Evolutionary conservation across 2,329 filamentous ascomycete genomes (phyloP), one percentile per base, ranked within the genome.

Genomic region (Diaporthe sp.): DNA sequence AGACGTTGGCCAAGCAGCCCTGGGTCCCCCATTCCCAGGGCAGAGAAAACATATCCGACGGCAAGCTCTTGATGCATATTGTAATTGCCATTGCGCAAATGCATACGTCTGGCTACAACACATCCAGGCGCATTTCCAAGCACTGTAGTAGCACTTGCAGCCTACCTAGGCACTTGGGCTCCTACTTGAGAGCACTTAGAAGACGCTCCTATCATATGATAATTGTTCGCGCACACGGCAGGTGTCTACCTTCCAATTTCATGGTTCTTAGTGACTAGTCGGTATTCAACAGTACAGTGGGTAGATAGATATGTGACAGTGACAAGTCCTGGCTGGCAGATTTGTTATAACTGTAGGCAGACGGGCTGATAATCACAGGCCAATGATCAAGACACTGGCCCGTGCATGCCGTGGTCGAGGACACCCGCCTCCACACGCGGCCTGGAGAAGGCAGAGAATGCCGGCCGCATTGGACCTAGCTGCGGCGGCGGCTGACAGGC

Each of bases 401-500:
- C 61, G 61, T 65, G 61, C 61, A 31, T 22, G 39, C 25, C 61
- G 42, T 60, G 57, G 31, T 44, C 61, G 0, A 39, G n/a, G 4
- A 22, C 31, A 3, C 17, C 58, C 8, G 6, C 25, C n/a, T 62
- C 39, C 39, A 44, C 55, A 34, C 6, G 17, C 17, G 31, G 53
- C 5, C 34, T 25, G 10, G 22, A 60, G 31, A 6, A 8, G 42
- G 17, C 19, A 28, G 22, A 34, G 46, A 17, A 49, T 62, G 37
- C 60, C 44, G 7, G 46, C 65, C 65, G 46, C 65, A 28, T 68
- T 53, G 12, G 65, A 39, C 46, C 39, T 68, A 39, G 65, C 65
- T 39, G 65, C 46, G 34, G 22, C 42, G 25, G 22, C 53, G 39
- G 28, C 57, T 39, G 44, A 53, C 37, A 55, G 34, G 37, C 71